These are phyloP conservation scores for Entophlyctis luteolus DNA, from an alignment of 192 early-diverging fungal species.

Conservation along the genomic window DNA sequence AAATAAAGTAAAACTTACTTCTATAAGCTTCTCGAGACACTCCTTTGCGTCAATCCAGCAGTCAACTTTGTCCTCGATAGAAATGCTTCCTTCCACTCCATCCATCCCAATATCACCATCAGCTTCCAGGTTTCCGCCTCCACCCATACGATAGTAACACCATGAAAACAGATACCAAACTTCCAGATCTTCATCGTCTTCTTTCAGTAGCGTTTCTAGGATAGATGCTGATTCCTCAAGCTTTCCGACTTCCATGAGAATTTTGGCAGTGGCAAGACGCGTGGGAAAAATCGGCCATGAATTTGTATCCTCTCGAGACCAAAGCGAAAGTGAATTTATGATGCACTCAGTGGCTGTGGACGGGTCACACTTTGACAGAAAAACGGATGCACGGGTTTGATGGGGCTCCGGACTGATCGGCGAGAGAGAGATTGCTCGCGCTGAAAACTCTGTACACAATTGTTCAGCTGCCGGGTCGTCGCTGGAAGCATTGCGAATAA, in stretches of 20 bases:
- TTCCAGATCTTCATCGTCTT: slow-evolving; percentile 91
- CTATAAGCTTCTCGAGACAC: slow-evolving; percentile 65
- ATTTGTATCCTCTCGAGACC: slow-evolving; percentile 32
- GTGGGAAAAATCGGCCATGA: slow-evolving; percentile 76
- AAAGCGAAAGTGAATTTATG: slow-evolving; percentile 65
- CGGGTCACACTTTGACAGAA: slow-evolving; percentile 75
- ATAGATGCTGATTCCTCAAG: slow-evolving; percentile 75
- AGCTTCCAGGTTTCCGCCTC: slow-evolving; percentile 16
- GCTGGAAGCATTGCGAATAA: slow-evolving; percentile 33
- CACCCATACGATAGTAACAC: slow-evolving; percentile 77
- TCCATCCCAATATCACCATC: slow-evolving; percentile 18
- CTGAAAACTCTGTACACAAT: slow-evolving; percentile 71
- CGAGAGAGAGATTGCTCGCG: slow-evolving; percentile 64
- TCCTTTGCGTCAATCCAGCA: slow-evolving; percentile 71
- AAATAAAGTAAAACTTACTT: slow-evolving; percentile 35
- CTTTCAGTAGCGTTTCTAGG: slow-evolving; percentile 74
- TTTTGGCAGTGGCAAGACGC: slow-evolving; percentile 76
- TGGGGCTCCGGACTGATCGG: slow-evolving; percentile 77
- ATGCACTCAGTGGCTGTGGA: slow-evolving; percentile 74
- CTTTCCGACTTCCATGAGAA: slow-evolving; percentile 80
- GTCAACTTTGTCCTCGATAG: slow-evolving; percentile 50
- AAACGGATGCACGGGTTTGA: slow-evolving; percentile 84
- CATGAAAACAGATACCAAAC: slow-evolving; percentile 95
- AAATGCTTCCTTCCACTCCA: slow-evolving; percentile 5
- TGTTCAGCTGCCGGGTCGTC: slow-evolving; percentile 88